These are phyloP conservation scores for Claviceps capensis DNA, from an alignment of 2,329 filamentous ascomycete species.

Conservation along the genomic window DNA sequence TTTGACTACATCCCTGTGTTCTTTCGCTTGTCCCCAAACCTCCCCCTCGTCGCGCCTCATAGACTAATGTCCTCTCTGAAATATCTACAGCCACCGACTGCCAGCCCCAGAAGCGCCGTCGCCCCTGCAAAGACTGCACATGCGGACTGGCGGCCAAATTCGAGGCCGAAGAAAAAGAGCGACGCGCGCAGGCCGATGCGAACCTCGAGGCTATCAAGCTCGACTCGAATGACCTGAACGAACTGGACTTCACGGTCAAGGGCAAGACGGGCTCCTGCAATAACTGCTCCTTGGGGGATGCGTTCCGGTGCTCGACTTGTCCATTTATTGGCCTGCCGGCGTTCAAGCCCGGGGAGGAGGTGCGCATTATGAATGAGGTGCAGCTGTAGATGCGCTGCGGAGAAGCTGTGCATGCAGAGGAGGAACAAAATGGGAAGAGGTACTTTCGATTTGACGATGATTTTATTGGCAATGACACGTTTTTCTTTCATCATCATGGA, in stretches of 20 bases:
- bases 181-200: constrained; percentile 48
- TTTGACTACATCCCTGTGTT: neutral
- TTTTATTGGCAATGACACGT: neutral
- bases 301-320: constrained; percentile 59
- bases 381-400: constrained; percentile 45
- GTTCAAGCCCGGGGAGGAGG: constrained; percentile 95
- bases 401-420: neutral
- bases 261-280: constrained; percentile 92
- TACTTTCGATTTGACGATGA: neutral
- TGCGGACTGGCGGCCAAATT: constrained; percentile 81
- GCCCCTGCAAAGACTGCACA: constrained; percentile 95
- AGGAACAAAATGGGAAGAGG: neutral
- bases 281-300: constrained; percentile 87
- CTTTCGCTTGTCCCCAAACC: neutral
- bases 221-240: constrained; percentile 59
- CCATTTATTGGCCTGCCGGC: constrained; percentile 87
- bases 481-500: neutral
- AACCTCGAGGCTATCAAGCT: constrained; percentile 62
- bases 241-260: constrained; percentile 94
- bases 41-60: neutral
- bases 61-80: neutral
- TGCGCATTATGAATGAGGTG: constrained; percentile 72
- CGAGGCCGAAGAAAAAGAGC: constrained; percentile 68
- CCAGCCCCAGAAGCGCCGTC: constrained; percentile 76
- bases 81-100: constrained; percentile 59